A percentile compares a stretch with the other conserved stretches of the same genome.
Conservation (phyloP, 2,329 filamentous ascomycete genomes). For the Huntiella savannae region DNA sequence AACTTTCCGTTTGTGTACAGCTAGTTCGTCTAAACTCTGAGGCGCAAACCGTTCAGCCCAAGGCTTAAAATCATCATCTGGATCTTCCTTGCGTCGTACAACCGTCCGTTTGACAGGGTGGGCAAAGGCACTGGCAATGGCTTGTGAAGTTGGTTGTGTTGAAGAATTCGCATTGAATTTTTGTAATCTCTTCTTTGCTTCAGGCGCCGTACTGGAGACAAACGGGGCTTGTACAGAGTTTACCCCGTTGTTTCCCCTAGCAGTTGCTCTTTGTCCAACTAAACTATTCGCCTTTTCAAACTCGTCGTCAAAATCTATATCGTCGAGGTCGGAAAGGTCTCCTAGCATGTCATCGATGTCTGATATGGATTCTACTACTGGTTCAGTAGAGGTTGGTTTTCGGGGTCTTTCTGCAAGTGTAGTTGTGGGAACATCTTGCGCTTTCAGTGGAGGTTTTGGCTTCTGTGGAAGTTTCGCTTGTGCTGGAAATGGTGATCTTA, state of each 20-base stretch:
- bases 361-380: slow-evolving; percentile 35
- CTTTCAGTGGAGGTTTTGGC: slow-evolving; percentile 13
- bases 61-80: slow-evolving; percentile 43
- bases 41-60: slow-evolving; percentile 83
- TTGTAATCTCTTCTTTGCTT: slow-evolving; percentile 10
- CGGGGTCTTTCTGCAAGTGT: slow-evolving; percentile 14
- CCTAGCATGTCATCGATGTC: slow-evolving; percentile 22
- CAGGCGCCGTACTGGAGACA: not conserved
- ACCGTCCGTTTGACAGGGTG: not conserved
- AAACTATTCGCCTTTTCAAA: slow-evolving; percentile 20
- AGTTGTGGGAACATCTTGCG: not conserved
- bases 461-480: slow-evolving; percentile 29
- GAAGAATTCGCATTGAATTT: slow-evolving; percentile 9
- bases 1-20: slow-evolving; percentile 89
- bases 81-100: slow-evolving; percentile 7
- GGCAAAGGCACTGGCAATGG: slow-evolving; percentile 2
- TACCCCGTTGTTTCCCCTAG: slow-evolving; percentile 21
- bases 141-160: slow-evolving; percentile 19
- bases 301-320: slow-evolving; percentile 14
- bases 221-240: slow-evolving; percentile 20
- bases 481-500: slow-evolving; percentile 41
- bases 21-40: slow-evolving; percentile 57
- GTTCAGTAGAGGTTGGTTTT: slow-evolving; percentile 2
- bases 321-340: slow-evolving; percentile 5
- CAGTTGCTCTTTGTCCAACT: slow-evolving; percentile 31